Percentiles rank a stretch among this genome's conserved stretches.
phyloP scores from a whole-genome alignment of 2,329 filamentous ascomycete genomes.

The Pseudogymnoascus sp. region DNA sequence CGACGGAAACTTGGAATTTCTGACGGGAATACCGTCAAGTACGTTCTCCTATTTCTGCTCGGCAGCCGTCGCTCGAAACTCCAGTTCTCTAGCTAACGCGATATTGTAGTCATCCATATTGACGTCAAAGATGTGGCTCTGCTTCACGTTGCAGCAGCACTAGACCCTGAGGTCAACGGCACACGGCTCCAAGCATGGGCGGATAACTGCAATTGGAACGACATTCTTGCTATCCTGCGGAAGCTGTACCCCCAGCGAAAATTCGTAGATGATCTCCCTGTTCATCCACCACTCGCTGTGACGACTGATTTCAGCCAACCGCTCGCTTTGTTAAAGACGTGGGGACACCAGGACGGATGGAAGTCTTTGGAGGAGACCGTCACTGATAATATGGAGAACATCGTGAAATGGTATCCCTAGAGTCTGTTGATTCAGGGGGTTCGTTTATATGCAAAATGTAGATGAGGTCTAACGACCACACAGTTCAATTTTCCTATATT shows the following conservation, averaged over 20 bases:
- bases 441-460: background rate
- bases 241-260: constrained; percentile 19
- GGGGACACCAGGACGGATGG: constrained; percentile 16
- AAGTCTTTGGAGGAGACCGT: constrained; percentile 15
- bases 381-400: constrained; percentile 3
- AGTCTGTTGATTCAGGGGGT: background rate
- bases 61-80: background rate
- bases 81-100: background rate
- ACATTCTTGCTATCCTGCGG: constrained; percentile 21
- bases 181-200: constrained; percentile 25
- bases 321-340: constrained; percentile 16
- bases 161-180: constrained; percentile 22
- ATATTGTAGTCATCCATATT: constrained; percentile 15
- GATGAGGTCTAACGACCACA: background rate
- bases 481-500: background rate
- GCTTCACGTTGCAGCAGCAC: constrained; percentile 25
- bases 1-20: background rate
- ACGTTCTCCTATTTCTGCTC: background rate
- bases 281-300: constrained; percentile 15
- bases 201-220: constrained; percentile 21
- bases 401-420: background rate
- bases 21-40: background rate
- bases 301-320: constrained; percentile 17
- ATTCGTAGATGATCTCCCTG: constrained; percentile 19
- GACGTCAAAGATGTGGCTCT: constrained; percentile 25